Conservation (phyloP, 768 basidiomycete species). For the Kwoniella bestiolae region DNA sequence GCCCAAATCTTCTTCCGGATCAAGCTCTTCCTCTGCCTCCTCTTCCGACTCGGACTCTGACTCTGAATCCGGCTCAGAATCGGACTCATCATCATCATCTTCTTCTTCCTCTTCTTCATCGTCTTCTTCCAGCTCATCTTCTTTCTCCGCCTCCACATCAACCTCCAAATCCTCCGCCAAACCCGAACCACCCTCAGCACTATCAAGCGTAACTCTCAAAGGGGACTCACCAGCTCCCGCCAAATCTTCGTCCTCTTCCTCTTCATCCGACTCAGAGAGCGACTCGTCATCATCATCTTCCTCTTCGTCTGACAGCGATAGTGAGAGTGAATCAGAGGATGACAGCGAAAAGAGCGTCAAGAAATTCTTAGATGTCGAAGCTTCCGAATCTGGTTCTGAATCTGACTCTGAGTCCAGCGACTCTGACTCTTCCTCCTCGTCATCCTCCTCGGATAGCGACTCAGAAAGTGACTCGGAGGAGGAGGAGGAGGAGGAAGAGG, state of each 20-base stretch:
- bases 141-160: conserved; percentile 28
- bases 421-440: conserved; percentile 12
- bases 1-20: conserved; percentile 34
- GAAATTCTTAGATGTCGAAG: conserved; percentile 37
- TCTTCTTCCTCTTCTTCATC: conserved; percentile 11
- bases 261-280: no score
- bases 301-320: conserved; percentile 21
- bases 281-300: conserved; percentile 21
- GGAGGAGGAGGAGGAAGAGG: conserved; percentile 10
- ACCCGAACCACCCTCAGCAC: conserved; percentile 14
- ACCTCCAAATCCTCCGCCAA: not conserved
- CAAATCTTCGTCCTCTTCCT: conserved; percentile 24
- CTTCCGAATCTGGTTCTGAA: conserved; percentile 14
- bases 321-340: conserved; percentile 20
- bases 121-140: conserved; percentile 19
- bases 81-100: conserved; percentile 23
- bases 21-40: conserved; percentile 34
- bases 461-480: conserved; percentile 18
- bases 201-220: conserved; percentile 22
- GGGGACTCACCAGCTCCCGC: conserved; percentile 7
- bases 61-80: conserved; percentile 28
- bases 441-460: not conserved
- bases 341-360: conserved; percentile 23
- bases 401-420: conserved; percentile 10
- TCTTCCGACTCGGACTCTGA: conserved; percentile 30